phyloP scores from a whole-genome alignment of 176 grass and related monocot genomes.

The Zea luxurians region DNA sequence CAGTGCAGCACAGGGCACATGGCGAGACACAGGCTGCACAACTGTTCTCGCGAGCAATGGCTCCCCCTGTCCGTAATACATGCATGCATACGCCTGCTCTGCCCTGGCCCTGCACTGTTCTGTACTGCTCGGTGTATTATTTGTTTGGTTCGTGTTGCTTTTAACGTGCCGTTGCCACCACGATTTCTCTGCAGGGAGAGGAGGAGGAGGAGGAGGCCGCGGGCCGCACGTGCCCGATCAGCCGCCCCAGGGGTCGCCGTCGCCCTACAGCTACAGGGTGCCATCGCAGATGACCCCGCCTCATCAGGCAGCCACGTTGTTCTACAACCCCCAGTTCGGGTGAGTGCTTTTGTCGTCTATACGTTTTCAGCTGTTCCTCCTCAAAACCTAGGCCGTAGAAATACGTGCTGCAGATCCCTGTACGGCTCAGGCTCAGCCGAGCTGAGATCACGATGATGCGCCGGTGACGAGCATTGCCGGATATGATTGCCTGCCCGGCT shows the following conservation, averaged over 20 bases:
- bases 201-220: conserved; percentile 23
- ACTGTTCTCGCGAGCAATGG: conserved; percentile 39
- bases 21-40: conserved; percentile 22
- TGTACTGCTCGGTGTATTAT: conserved; percentile 30
- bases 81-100: conserved; percentile 26
- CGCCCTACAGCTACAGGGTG: conserved; percentile 53
- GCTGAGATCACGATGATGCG: conserved; percentile 1
- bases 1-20: conserved; percentile 42
- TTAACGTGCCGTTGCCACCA: conserved; percentile 20
- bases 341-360: conserved; percentile 30
- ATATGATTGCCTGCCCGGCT: background rate
- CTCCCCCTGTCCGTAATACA: background rate
- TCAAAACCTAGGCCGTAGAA: conserved; percentile 5
- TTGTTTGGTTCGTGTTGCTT: conserved; percentile 27
- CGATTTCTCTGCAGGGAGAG: conserved; percentile 45
- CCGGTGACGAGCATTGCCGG: background rate
- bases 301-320: conserved; percentile 22
- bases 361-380: background rate
- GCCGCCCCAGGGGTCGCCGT: conserved; percentile 30
- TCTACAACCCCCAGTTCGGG: conserved; percentile 57
- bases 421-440: background rate
- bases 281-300: conserved; percentile 49
- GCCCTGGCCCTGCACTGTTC: conserved; percentile 10
- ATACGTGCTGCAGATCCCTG: background rate
- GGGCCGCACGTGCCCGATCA: conserved; percentile 44